A percentile compares a stretch with the other conserved stretches of the same genome.
These are phyloP conservation scores for Tetrahymena thermophila DNA, from an alignment of 73 alveolate species.

Conservation along the genomic window DNA sequence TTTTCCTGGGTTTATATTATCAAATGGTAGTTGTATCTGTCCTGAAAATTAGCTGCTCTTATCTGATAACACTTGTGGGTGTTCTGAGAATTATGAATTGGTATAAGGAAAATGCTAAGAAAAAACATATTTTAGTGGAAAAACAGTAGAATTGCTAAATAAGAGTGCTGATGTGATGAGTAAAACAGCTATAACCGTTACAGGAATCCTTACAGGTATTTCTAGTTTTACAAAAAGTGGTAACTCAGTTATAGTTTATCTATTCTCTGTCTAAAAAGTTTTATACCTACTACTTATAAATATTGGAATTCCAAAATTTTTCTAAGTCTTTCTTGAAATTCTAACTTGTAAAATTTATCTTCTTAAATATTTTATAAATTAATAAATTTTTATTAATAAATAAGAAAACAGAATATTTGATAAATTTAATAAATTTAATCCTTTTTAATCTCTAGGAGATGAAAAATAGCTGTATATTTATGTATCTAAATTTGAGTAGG, in stretches of 20 bases:
- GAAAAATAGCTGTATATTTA: background rate
- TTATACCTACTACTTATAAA: background rate
- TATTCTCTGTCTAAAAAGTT: background rate
- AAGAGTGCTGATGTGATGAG: background rate
- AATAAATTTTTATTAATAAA: background rate
- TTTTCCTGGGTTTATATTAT: background rate
- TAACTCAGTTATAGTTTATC: background rate
- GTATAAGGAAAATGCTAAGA: background rate
- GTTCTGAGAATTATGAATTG: background rate
- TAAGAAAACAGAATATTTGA: background rate
- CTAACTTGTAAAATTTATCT: background rate
- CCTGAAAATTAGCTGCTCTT: background rate
- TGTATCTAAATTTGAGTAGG: background rate
- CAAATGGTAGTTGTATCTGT: background rate
- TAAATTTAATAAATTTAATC: background rate
- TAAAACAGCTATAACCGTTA: background rate
- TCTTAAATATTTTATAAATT: background rate
- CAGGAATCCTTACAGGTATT: background rate
- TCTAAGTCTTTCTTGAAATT: background rate
- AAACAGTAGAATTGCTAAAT: background rate
- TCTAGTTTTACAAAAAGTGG: background rate
- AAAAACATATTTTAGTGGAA: background rate
- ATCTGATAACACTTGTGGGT: background rate
- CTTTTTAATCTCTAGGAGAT: background rate
- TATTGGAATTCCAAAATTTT: background rate